These are phyloP conservation scores for Poteriospumella lacustris DNA, from an alignment of 108 stramenopile species.

Conservation along the genomic window DNA sequence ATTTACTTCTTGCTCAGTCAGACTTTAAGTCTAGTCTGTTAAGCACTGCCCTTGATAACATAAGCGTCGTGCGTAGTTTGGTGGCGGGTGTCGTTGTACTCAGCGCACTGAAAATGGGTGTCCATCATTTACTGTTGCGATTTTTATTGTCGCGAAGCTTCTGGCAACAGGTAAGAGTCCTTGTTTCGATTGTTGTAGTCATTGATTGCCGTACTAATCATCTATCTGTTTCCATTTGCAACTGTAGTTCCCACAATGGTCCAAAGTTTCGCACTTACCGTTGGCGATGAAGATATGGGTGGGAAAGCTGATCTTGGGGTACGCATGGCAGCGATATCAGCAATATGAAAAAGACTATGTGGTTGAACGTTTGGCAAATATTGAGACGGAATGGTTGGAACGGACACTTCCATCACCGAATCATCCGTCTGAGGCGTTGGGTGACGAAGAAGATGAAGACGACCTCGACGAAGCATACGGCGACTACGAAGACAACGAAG, in stretches of 20 bases:
- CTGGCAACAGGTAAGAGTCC: slow-evolving; percentile 11
- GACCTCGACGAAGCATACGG: too few species aligned
- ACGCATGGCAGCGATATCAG: background rate
- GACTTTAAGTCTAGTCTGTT: background rate
- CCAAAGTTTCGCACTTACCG: background rate
- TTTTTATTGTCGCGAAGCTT: background rate
- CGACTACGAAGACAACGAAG: too few species aligned
- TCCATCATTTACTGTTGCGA: background rate
- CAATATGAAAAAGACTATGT: background rate
- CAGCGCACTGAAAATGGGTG: background rate
- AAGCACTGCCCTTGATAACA: background rate
- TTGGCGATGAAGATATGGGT: background rate
- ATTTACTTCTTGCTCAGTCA: background rate
- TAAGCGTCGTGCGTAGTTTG: background rate
- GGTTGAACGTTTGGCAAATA: background rate
- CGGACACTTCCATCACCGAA: background rate
- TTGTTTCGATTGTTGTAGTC: background rate
- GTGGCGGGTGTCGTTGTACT: background rate
- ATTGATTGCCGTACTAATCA: background rate
- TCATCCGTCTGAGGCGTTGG: too few species aligned
- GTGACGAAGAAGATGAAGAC: too few species aligned
- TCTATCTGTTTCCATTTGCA: background rate
- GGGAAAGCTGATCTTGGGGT: background rate
- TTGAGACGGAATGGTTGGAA: background rate
- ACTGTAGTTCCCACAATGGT: background rate